These are phyloP conservation scores for Aphanomyces euteiches DNA, from an alignment of 352 stramenopile species.

Conservation along the genomic window DNA sequence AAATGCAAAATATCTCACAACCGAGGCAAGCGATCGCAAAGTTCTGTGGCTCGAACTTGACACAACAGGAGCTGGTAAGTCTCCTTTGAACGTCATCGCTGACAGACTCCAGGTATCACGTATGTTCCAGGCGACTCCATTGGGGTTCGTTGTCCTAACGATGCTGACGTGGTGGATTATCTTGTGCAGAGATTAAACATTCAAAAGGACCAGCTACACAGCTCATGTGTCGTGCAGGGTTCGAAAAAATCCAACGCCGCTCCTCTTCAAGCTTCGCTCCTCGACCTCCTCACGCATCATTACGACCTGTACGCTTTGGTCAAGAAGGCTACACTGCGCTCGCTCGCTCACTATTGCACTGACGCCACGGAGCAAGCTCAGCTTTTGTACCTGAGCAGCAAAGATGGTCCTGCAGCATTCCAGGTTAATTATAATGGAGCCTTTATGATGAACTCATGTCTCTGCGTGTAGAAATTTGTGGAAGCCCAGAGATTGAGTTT, in stretches of 20 bases:
- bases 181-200: conserved; percentile 51
- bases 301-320: conserved; percentile 80
- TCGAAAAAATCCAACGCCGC: conserved; percentile 44
- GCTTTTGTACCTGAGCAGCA: conserved; percentile 69
- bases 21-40: conserved; percentile 45
- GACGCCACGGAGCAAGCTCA: conserved; percentile 56
- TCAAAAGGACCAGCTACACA: conserved; percentile 24
- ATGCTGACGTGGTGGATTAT: conserved; percentile 53
- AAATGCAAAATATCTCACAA: conserved; percentile 52
- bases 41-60: conserved; percentile 56
- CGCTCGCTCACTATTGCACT: conserved; percentile 59
- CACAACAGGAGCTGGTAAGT: conserved; percentile 36
- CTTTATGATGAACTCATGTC: conserved; percentile 2
- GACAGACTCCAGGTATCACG: conserved; percentile 36
- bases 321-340: conserved; percentile 70
- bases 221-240: conserved; percentile 28
- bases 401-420: conserved; percentile 58
- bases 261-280: conserved; percentile 55
- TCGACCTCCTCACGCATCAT: conserved; percentile 64
- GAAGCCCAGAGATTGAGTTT: conserved; percentile 85
- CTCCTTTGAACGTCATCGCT: not conserved
- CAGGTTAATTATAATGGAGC: conserved; percentile 38
- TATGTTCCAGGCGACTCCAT: conserved; percentile 84
- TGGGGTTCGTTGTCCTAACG: conserved; percentile 81
- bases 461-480: conserved; percentile 64